Base-by-base conservation (phyloP, 2,329 filamentous ascomycete genomes). In the Penicillium sp. region DNA sequence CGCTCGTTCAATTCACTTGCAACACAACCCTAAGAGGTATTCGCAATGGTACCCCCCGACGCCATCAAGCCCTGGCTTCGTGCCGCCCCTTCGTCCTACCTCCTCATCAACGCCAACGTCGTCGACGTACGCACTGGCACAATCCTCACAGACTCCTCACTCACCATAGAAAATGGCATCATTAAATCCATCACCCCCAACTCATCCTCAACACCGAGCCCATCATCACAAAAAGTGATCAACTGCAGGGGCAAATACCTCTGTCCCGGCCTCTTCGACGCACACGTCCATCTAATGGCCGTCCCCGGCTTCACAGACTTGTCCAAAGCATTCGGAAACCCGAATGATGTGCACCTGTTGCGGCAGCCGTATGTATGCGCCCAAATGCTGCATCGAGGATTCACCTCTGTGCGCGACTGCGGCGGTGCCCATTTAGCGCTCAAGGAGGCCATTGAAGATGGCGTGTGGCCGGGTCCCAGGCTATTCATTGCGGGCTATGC, bases 351-450 rank as follows among this genome's bases (percentile, higher is more conserved):
- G 30, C n/a, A 35, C 47, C 14, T 33, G 24, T 1, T 56, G 1
- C 46, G 53, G 5, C 56, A 60, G 26, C 59, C 59, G 18, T 55
- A 55, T 43, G 59, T 59, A 18, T 58, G 52, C 33, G 35, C 67
- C 4, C 74, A 81, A 56, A 84, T 83, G 70, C 74, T 86, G 0
- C 66, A 70, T 40, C 76, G 82, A 18, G 83, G 83, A 1, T 86
- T 85, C 68, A 86, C 83, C 1, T 80, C 74, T 1, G 74, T 82
- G 3, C 77, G 83, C 3, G 83, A 86, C 63, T 82, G 79, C 30
- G 83, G 82, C 0, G 83, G 83, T 3, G 82, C 83, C 1, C 73
- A 73, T 0, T 67, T 80, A 0, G 79, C 82, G 1, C 70, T 86
- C 24, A 68, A 68, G 30, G 61, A 85, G 61, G 82, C 83, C 0